A percentile compares a stretch with the other conserved stretches of the same genome.
Conservation (phyloP, 192 early-diverging fungal species). For the Dimargaris xerosporica region DNA sequence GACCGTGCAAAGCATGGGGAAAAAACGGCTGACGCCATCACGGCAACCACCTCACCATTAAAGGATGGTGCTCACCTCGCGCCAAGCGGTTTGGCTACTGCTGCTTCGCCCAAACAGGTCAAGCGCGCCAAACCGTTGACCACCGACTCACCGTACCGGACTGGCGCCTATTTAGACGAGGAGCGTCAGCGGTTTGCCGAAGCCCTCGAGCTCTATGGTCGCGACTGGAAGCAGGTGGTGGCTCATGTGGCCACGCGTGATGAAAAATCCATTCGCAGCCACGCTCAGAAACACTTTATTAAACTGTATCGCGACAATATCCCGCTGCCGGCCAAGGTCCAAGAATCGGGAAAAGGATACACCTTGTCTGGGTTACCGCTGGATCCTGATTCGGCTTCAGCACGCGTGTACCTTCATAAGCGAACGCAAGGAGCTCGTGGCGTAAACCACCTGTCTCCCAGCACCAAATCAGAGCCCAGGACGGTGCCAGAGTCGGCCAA, state of each 20-base stretch:
- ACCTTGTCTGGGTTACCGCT: conserved; percentile 72
- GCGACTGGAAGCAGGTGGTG: conserved; percentile 67
- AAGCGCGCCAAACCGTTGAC: conserved; percentile 19
- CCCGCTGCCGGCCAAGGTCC: conserved; percentile 69
- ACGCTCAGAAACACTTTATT: conserved; percentile 88
- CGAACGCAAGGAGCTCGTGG: neutral
- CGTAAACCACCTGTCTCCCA: too few relatives aligned
- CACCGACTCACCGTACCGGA: conserved; percentile 26
- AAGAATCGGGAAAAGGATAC: conserved; percentile 54
- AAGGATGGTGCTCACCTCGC: too few relatives aligned
- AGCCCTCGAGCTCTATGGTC: conserved; percentile 64
- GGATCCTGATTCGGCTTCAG: conserved; percentile 77
- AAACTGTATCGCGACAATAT: conserved; percentile 69
- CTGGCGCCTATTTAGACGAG: conserved; percentile 60
- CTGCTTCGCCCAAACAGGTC: neutral
- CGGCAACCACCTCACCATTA: too few relatives aligned
- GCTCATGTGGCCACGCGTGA: conserved; percentile 64
- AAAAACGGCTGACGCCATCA: too few relatives aligned
- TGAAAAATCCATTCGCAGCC: conserved; percentile 68
- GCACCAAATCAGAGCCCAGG: too few relatives aligned
- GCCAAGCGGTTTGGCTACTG: too few relatives aligned
- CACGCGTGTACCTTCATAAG: conserved; percentile 51
- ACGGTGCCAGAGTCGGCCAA: too few relatives aligned
- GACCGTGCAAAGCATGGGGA: too few relatives aligned
- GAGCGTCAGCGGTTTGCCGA: conserved; percentile 62